Percentiles rank a stretch among this genome's conserved stretches.
phyloP scores from a whole-genome alignment of 352 stramenopile genomes.

The Phytophthora idaei region DNA sequence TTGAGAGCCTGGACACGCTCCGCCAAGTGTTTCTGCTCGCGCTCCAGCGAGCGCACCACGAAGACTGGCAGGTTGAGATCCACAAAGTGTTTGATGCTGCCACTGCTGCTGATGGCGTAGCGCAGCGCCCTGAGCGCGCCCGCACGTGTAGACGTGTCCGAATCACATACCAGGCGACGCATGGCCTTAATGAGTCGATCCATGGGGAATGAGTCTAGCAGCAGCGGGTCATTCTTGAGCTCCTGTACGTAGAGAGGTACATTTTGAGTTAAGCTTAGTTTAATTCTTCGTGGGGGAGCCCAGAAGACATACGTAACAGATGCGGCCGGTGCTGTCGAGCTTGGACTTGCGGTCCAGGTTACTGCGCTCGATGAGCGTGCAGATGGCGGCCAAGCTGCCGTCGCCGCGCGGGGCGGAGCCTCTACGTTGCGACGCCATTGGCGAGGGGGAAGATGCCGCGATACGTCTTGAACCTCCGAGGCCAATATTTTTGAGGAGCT shows the following conservation, averaged over 20 bases:
- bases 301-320: constrained; percentile 69
- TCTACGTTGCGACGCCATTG: constrained; percentile 45
- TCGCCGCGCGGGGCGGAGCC: constrained; percentile 46
- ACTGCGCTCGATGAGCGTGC: constrained; percentile 82
- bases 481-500: too few species aligned
- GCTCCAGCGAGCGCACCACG: constrained; percentile 82
- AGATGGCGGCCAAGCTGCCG: constrained; percentile 77
- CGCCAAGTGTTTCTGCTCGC: constrained; percentile 85
- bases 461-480: too few species aligned
- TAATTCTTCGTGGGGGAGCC: background rate
- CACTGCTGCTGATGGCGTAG: constrained; percentile 84
- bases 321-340: constrained; percentile 81
- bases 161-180: constrained; percentile 75
- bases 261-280: background rate
- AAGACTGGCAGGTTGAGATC: constrained; percentile 83
- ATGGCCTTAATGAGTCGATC: constrained; percentile 83
- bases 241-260: constrained; percentile 45
- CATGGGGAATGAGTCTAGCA: constrained; percentile 84
- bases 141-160: constrained; percentile 79
- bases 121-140: constrained; percentile 80
- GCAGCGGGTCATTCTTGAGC: constrained; percentile 85
- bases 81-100: constrained; percentile 68
- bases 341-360: constrained; percentile 89
- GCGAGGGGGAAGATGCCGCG: constrained; percentile 6
- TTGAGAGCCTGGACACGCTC: constrained; percentile 90